A percentile compares a stretch with the other conserved stretches of the same genome.
These are phyloP conservation scores for Urostyla sp. DNA, from an alignment of 73 alveolate genomes.

Conservation along the genomic window DNA sequence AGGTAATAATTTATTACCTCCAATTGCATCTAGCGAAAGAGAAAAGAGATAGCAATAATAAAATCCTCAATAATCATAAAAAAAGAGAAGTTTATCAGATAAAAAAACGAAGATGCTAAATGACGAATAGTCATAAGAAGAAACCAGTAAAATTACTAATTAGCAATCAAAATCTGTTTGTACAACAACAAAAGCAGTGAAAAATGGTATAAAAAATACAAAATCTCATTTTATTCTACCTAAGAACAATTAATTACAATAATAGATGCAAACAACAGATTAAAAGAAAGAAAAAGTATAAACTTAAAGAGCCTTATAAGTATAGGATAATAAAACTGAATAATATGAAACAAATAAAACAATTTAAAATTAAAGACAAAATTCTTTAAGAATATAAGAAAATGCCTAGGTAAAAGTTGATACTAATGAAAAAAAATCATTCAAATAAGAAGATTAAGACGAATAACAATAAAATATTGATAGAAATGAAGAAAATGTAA, in stretches of 20 bases:
- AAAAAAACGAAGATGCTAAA: too few relatives aligned
- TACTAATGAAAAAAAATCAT: background rate
- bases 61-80: too few relatives aligned
- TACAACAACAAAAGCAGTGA: too few relatives aligned
- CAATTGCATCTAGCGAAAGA: slow-evolving; percentile 1
- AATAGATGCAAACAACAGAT: too few relatives aligned
- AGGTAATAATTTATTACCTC: slow-evolving; percentile 19
- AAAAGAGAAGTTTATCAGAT: too few relatives aligned
- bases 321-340: slow-evolving; percentile 9
- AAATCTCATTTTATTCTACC: too few relatives aligned
- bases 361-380: slow-evolving; percentile 20
- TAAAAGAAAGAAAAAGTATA: too few relatives aligned
- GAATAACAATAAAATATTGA: background rate
- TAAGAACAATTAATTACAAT: too few relatives aligned
- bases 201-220: too few relatives aligned
- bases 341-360: slow-evolving; percentile 17
- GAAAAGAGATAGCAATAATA: background rate
- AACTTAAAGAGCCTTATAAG: too few relatives aligned
- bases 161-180: too few relatives aligned
- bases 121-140: background rate
- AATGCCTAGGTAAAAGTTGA: background rate
- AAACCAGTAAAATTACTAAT: too few relatives aligned
- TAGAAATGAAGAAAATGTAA: background rate
- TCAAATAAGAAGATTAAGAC: background rate
- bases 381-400: background rate